Evolutionary conservation across 2,329 filamentous ascomycete genomes (phyloP), one percentile per base, ranked within the genome.

Genomic region (Biscogniauxia sp.): DNA sequence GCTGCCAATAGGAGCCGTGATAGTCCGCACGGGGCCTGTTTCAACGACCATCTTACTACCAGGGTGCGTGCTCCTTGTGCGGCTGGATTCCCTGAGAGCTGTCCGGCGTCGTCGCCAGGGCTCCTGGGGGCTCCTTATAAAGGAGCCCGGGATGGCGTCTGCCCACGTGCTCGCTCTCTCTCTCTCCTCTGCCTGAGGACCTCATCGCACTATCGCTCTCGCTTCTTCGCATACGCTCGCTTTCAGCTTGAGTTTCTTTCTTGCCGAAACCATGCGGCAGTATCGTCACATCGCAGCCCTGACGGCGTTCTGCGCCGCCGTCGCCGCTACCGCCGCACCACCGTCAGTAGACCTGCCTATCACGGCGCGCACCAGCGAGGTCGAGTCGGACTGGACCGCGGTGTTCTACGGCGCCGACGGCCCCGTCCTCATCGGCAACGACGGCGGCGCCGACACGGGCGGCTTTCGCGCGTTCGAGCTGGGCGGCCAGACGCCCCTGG

Each of bases 341-440:
- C 5, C 37, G 5, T 15, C 57, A 53, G 62, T 63, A n/a, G 61
- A 71, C 20, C 57, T 72, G 20, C 66, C 66, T 6, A 65, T 72
- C 57, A 57, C 66, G 19, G 68, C 66, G 19, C 69, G 63, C 25
- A 78, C 78, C 1, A 65, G 65, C 19, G 67, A 73, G 8, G 67
- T 80, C 58, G 75, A 79, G 51, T 78, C 79, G 0, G 79, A 80
- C 56, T 77, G 72, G 69, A 76, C 77, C 1, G 64, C 75, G 3
- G 67, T 78, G 4, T 77, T 77, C 68, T 80, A 81, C 62, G 70
- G 73, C 13, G 64, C 64, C 15, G 61, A 58, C 1, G 54, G 63
- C 1, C 76, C 78, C 6, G 50, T 79, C 5, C 70, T 82, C 1
- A 66, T 82, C n/a, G 78, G 77, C 19, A 82, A 81, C 45, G 79